These are phyloP conservation scores for Botryotinia globosa DNA, from an alignment of 2,329 filamentous ascomycete species.

Conservation along the genomic window DNA sequence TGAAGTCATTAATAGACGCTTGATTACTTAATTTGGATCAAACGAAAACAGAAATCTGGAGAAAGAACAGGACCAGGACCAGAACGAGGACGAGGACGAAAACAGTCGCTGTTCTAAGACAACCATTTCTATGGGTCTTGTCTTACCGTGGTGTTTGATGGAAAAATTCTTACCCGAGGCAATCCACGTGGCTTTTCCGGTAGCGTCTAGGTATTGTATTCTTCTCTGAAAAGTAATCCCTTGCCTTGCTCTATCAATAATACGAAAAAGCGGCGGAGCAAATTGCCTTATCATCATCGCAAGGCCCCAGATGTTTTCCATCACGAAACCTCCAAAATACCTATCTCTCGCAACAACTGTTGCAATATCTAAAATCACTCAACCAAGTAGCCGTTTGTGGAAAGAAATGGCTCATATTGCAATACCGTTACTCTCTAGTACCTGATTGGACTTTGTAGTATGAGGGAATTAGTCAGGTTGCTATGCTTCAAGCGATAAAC, in stretches of 20 bases:
- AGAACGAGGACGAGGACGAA: conserved; percentile 14
- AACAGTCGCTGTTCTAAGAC: conserved; percentile 13
- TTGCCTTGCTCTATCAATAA: not conserved
- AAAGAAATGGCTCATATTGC: conserved; percentile 19
- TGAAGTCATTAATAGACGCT: not conserved
- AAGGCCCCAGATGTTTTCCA: not conserved
- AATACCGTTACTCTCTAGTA: not conserved
- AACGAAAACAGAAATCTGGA: conserved; percentile 12
- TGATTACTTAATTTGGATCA: not conserved
- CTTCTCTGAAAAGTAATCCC: not conserved
- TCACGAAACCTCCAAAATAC: not conserved
- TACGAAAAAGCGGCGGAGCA: conserved; percentile 10
- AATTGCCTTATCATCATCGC: not conserved
- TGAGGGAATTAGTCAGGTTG: conserved; percentile 15
- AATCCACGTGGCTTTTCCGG: conserved; percentile 5
- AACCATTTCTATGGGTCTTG: not conserved
- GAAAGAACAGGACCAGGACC: not conserved
- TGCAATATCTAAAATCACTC: not conserved
- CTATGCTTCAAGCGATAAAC: not conserved
- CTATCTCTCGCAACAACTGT: not conserved
- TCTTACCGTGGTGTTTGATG: not conserved
- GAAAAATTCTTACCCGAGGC: conserved; percentile 14
- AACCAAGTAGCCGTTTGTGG: not conserved
- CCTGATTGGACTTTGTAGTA: not conserved
- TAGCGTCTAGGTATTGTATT: not conserved